Evolutionary conservation across 225 moss, liverwort and hornwort genomes (phyloP).

Genomic region (Bryum argenteum): DNA sequence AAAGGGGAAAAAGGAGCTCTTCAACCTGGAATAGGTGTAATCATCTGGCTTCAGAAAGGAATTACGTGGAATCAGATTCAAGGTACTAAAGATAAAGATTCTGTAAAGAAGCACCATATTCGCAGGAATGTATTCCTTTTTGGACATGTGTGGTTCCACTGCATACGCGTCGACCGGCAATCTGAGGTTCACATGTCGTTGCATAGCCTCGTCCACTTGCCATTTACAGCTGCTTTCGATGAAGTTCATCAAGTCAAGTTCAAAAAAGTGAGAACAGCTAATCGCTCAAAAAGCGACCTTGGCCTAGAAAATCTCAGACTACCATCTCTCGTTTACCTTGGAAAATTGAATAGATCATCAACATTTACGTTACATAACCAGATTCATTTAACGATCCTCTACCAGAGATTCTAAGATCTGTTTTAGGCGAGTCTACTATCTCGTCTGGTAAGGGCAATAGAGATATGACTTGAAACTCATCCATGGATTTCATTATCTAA

Average conservation of each 20-base stretch:
- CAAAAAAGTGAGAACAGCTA: not conserved
- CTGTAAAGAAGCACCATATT: not conserved
- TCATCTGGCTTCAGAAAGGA: too few species aligned
- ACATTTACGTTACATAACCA: too few species aligned
- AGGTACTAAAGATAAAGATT: not conserved
- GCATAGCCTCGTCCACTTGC: not conserved
- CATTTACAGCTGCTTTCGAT: not conserved
- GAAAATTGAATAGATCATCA: too few species aligned
- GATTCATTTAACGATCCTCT: too few species aligned
- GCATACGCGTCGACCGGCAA: slow-evolving; percentile 16
- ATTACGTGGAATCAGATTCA: not conserved
- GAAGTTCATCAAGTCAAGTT: not conserved
- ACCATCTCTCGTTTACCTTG: too few species aligned
- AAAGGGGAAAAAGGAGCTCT: too few species aligned
- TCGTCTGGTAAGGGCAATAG: too few species aligned
- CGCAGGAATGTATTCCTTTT: slow-evolving; percentile 5
- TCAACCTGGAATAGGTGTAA: too few species aligned
- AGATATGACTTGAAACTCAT: slow-evolving; percentile 1
- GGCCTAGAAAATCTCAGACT: too few species aligned
- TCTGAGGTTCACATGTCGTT: slow-evolving; percentile 4
- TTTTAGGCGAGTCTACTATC: not conserved
- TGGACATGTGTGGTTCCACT: slow-evolving; percentile 21
- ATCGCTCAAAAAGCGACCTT: too few species aligned
- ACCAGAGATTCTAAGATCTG: not conserved
- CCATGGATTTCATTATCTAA: slow-evolving; percentile 40